Percentiles rank a stretch among this genome's conserved stretches.
Evolutionary conservation across 208 protist genomes (phyloP).

Genomic region (Wallacemonas collosoma): DNA sequence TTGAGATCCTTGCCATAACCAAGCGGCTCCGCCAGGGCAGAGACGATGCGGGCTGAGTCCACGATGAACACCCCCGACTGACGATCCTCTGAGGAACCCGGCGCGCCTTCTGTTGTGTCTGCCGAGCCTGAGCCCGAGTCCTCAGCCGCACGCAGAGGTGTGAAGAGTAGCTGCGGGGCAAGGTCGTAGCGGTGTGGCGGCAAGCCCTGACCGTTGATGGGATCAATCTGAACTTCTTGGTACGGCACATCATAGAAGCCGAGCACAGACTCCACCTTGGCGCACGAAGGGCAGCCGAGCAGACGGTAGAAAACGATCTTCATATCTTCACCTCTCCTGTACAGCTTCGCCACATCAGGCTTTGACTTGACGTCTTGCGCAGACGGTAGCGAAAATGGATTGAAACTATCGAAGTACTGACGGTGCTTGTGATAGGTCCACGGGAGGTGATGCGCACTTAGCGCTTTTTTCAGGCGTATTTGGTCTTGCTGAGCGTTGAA

Average conservation of each 20-base stretch:
- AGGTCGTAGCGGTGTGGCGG: conserved; percentile 66
- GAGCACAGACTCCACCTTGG: conserved; percentile 81
- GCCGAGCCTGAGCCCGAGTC: background rate
- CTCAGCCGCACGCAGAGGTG: conserved; percentile 19
- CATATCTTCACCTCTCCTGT: conserved; percentile 33
- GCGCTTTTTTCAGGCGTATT: conserved; percentile 37
- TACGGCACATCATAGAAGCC: conserved; percentile 71
- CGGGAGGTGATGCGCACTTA: conserved; percentile 48
- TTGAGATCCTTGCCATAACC: conserved; percentile 52
- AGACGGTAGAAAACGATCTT: conserved; percentile 68
- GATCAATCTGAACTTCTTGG: conserved; percentile 63
- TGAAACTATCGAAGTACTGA: conserved; percentile 16
- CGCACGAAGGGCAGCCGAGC: conserved; percentile 85
- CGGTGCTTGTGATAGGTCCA: conserved; percentile 40
- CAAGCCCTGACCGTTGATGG: conserved; percentile 62
- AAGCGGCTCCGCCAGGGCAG: conserved; percentile 48
- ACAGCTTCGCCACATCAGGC: background rate
- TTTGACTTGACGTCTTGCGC: background rate
- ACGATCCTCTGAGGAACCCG: background rate
- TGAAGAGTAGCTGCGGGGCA: conserved; percentile 73
- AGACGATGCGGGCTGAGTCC: conserved; percentile 67
- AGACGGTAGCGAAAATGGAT: background rate
- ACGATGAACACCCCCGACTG: conserved; percentile 42
- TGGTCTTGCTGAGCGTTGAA: conserved; percentile 74
- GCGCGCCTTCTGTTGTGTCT: conserved; percentile 9